Conservation (phyloP, 1,284 basidiomycete species). For the Amylostereum areolatum region DNA sequence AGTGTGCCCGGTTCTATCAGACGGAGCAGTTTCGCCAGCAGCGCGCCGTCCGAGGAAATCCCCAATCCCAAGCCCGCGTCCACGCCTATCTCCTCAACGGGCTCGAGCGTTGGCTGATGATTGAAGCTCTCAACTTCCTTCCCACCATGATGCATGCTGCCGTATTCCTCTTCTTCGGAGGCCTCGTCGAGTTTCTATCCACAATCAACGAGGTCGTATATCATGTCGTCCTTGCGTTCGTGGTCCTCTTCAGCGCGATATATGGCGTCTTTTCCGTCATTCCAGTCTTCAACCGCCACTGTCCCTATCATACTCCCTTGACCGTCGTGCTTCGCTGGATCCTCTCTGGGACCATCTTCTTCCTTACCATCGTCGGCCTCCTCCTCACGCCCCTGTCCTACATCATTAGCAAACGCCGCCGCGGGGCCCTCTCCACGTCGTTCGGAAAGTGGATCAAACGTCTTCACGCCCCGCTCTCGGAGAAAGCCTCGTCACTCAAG, state of each 20-base stretch:
- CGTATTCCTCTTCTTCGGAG: constrained; percentile 18
- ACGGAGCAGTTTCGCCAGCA: not conserved
- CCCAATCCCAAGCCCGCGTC: not conserved
- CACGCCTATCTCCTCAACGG: not conserved
- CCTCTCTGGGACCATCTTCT: not conserved
- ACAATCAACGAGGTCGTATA: constrained; percentile 13
- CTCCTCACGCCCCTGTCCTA: no score
- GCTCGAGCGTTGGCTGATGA: not conserved
- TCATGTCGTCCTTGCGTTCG: constrained; percentile 12
- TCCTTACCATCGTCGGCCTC: not conserved
- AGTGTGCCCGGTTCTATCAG: not conserved
- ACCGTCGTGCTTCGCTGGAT: not conserved
- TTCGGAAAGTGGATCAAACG: no score
- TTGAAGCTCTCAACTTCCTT: constrained; percentile 11
- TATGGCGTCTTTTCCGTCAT: constrained; percentile 13
- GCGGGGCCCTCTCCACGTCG: no score
- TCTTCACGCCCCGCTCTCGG: no score
- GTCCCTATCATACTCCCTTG: constrained; percentile 18
- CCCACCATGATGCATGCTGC: constrained; percentile 18
- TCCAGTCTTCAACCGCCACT: constrained; percentile 13
- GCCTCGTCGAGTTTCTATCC: constrained; percentile 18
- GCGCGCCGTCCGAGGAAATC: not conserved
- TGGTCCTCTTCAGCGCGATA: constrained; percentile 11
- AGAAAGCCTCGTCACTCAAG: no score
- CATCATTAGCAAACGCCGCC: no score